These are phyloP conservation scores for Stereum hirsutum DNA, from an alignment of 1,284 basidiomycete genomes.

Conservation along the genomic window DNA sequence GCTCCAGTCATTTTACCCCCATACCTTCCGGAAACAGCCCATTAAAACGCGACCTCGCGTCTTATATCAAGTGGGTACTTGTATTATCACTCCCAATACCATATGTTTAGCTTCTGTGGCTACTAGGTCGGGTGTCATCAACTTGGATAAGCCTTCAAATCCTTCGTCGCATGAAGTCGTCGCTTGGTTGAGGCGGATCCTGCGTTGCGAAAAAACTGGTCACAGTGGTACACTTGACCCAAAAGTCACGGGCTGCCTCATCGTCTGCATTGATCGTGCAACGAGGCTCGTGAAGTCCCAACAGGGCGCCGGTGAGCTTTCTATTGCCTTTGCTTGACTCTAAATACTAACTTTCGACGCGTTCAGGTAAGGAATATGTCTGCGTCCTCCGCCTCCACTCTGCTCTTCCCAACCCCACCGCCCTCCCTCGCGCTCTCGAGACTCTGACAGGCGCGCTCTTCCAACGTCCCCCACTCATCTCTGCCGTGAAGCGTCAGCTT, in stretches of 20 bases:
- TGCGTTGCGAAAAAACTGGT: slow-evolving; percentile 96
- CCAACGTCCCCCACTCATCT: slow-evolving; percentile 98
- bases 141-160: slow-evolving; percentile 99
- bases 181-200: slow-evolving; percentile 94
- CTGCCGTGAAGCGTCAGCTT: slow-evolving; percentile 97
- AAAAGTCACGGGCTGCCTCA: slow-evolving; percentile 97
- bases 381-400: slow-evolving; percentile 92
- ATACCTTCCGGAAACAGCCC: slow-evolving; percentile 89
- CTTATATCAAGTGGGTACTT: slow-evolving; percentile 76
- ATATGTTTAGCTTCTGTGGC: slow-evolving; percentile 5
- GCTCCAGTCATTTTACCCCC: slow-evolving; percentile 97
- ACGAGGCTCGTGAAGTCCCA: slow-evolving; percentile 99
- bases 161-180: slow-evolving; percentile 99
- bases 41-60: slow-evolving; percentile 85
- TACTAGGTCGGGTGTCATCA: slow-evolving; percentile 90
- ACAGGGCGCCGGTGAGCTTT: slow-evolving; percentile 76
- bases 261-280: slow-evolving; percentile 99
- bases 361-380: slow-evolving; percentile 96
- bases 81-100: slow-evolving; percentile 1
- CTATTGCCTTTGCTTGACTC: neutral
- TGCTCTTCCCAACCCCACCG: slow-evolving; percentile 70
- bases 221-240: slow-evolving; percentile 98
- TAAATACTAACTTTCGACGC: neutral
- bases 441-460: slow-evolving; percentile 98
- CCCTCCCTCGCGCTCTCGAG: slow-evolving; percentile 89